phyloP scores from a whole-genome alignment of 108 stramenopile genomes.

The Skeletonema grethae region DNA sequence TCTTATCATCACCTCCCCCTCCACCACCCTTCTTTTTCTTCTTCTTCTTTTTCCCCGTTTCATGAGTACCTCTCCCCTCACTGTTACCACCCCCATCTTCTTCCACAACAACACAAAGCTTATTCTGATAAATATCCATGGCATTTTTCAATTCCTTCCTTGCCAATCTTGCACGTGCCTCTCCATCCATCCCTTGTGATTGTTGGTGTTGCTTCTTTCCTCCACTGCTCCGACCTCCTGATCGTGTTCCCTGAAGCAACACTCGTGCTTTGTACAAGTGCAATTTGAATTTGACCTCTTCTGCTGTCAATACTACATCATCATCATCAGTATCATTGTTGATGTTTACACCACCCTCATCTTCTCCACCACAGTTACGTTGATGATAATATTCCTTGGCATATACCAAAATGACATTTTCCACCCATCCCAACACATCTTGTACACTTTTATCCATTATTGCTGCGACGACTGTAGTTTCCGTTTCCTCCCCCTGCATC shows the following conservation, averaged over 20 bases:
- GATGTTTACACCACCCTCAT: too few species aligned
- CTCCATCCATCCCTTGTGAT: neutral
- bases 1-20: neutral
- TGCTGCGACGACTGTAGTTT: neutral
- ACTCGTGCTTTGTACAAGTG: constrained; percentile 41
- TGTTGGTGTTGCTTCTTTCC: neutral
- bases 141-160: constrained; percentile 84
- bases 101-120: constrained; percentile 38
- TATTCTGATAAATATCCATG: constrained; percentile 87
- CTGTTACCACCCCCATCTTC: neutral
- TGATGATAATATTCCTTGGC: neutral
- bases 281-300: constrained; percentile 44
- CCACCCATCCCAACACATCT: constrained; percentile 28
- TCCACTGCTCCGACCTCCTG: neutral
- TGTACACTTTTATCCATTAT: constrained; percentile 4
- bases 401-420: constrained; percentile 3
- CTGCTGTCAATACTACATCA: constrained; percentile 3
- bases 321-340: too few species aligned
- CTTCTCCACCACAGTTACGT: neutral
- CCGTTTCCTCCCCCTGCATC: neutral
- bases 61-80: neutral
- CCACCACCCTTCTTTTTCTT: too few species aligned
- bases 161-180: constrained; percentile 25
- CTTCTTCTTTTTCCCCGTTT: too few species aligned
- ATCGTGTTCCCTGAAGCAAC: constrained; percentile 18